phyloP scores from a whole-genome alignment of 2,329 filamentous ascomycete genomes.

The Hymenoscyphus linearis region DNA sequence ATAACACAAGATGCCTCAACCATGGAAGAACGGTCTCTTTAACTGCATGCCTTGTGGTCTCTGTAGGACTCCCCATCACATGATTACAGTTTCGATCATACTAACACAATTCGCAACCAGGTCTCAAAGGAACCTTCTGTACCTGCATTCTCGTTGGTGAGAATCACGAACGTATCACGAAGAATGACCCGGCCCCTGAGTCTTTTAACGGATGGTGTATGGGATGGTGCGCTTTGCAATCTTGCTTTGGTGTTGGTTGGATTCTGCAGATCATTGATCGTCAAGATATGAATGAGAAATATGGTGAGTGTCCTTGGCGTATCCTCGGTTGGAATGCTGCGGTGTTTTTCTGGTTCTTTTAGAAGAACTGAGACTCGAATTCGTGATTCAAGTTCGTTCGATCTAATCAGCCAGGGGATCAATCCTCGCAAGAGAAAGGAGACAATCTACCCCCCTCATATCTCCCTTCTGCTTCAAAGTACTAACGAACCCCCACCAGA shows the following conservation, averaged over 20 bases:
- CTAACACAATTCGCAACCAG: not conserved
- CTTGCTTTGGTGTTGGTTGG: slow-evolving; percentile 2
- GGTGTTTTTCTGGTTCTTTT: no score
- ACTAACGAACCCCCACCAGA: slow-evolving; percentile 1
- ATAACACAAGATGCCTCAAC: slow-evolving; percentile 5
- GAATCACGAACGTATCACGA: slow-evolving; percentile 8
- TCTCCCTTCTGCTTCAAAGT: not conserved
- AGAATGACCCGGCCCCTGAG: not conserved
- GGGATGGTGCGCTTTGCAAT: slow-evolving; percentile 3
- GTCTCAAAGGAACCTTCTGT: slow-evolving; percentile 9
- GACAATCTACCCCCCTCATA: not conserved
- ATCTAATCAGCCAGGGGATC: no score
- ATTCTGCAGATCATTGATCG: slow-evolving; percentile 11
- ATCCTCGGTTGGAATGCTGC: no score
- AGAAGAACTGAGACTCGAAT: no score
- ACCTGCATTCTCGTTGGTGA: slow-evolving; percentile 9
- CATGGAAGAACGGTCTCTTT: slow-evolving; percentile 8
- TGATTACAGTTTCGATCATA: not conserved
- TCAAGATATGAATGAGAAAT: slow-evolving; percentile 6
- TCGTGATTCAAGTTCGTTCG: no score
- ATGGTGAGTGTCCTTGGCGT: slow-evolving; percentile 4
- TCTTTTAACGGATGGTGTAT: slow-evolving; percentile 8
- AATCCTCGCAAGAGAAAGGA: no score
- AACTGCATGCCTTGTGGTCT: slow-evolving; percentile 7
- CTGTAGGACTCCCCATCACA: slow-evolving; percentile 5